Base-by-base conservation (phyloP, 2,329 filamentous ascomycete species). In the Pseudogymnoascus pannorum region DNA sequence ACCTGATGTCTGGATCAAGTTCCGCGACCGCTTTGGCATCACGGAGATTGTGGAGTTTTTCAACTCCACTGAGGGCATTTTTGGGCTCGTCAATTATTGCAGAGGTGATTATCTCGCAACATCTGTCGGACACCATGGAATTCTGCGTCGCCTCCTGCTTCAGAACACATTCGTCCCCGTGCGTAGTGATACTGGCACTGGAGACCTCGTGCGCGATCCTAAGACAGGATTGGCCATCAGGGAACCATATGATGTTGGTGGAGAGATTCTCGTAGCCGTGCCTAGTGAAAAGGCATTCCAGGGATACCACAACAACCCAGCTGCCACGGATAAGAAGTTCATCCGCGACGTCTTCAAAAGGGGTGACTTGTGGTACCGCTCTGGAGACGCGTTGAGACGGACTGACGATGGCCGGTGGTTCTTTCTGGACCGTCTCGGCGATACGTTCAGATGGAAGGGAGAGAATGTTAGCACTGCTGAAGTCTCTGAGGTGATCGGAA, bases 381-480 rank as follows among this genome's bases (percentile, higher is more conserved):
- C 82, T 0, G 88, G 88, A 3, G 88, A 91, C 70, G 81, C 87
- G 0, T 70, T 91, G 38, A 75, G 84, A 2, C 77, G 82, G 18
- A 82, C 87, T 64, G 65, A 65, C 1, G 85, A 91, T 59, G 87
- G 87, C 0, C 76, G 85, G 8, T 87, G 85, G 82, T 89, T 80
- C 73, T 91, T 91, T 72, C 72, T 87, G 36, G 88, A 91, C 67
- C 77, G 85, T 4, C 78, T 90, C 1, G 87, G 87, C 1, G 88
- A 91, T 71, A 91, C 88, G 0, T 91, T 87, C 73, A 80, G 88
- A 31, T 90, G 87, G 87, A 90, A 89, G 72, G 82, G 82, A 59
- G 85, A 87, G 72, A 87, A 88, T 66, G 84, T 87, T 40, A 84
- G 81, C 9, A 87, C 85, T 40, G 76, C 85, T 9, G 87, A 90